Conservation (phyloP, 192 early-diverging fungal genomes). For the Backusella tarrabulga region DNA sequence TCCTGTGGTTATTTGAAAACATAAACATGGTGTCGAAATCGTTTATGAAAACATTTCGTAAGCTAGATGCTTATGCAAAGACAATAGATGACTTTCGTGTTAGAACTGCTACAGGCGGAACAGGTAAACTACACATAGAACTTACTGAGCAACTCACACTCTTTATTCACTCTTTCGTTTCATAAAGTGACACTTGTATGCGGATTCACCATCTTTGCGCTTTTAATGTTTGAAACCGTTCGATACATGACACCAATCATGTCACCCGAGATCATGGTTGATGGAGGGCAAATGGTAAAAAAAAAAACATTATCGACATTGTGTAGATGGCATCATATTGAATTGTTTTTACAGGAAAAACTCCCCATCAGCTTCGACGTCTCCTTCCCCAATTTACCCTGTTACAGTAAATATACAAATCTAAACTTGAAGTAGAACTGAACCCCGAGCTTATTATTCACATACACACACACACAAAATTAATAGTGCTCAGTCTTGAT, state of each 20-base stretch:
- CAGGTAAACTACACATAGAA: constrained; percentile 40
- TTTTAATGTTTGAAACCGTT: constrained; percentile 79
- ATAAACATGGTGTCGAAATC: constrained; percentile 27
- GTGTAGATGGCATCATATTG: not conserved
- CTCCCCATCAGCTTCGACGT: constrained; percentile 87
- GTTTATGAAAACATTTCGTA: constrained; percentile 49
- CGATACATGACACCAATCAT: constrained; percentile 72
- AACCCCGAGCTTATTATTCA: not conserved
- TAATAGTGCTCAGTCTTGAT: constrained; percentile 81
- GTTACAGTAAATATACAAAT: constrained; percentile 58
- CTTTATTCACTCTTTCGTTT: not conserved
- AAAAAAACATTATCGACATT: not conserved
- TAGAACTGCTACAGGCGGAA: constrained; percentile 73
- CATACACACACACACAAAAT: not conserved
- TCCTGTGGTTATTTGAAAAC: not conserved
- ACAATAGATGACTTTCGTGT: constrained; percentile 91
- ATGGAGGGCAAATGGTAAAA: constrained; percentile 62
- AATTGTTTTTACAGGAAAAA: constrained; percentile 54
- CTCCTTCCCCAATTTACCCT: constrained; percentile 87
- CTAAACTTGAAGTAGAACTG: not conserved
- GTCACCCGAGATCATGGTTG: constrained; percentile 77
- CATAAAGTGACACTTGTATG: constrained; percentile 75
- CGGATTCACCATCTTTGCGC: constrained; percentile 63
- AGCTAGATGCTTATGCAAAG: constrained; percentile 89
- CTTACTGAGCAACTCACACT: not conserved